Evolutionary conservation across 2,329 filamentous ascomycete species (phyloP).

Genomic region (Aspergillus fischeri): DNA sequence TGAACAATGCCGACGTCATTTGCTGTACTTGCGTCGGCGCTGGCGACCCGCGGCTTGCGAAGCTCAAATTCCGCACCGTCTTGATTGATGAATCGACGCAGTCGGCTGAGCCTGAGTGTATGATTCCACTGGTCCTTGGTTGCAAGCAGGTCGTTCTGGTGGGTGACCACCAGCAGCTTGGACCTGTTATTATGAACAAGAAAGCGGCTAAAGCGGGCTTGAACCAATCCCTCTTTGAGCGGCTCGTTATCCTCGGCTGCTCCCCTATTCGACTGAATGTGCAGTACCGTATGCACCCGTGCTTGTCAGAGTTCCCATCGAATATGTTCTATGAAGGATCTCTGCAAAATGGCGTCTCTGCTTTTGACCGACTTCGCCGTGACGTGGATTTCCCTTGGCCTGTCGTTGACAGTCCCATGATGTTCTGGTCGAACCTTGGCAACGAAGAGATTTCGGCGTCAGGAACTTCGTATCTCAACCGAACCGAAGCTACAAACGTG

Average conservation of each 20-base stretch:
- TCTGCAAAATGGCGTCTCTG: conserved; percentile 92
- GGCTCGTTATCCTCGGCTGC: conserved; percentile 85
- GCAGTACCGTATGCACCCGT: conserved; percentile 99
- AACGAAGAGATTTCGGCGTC: conserved; percentile 98
- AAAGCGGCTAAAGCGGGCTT: conserved; percentile 96
- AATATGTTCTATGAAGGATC: conserved; percentile 99
- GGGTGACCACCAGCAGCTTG: conserved; percentile 95
- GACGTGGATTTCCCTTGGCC: conserved; percentile 99
- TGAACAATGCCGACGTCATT: conserved; percentile 93
- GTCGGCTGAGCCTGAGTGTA: conserved; percentile 95
- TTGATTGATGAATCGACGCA: conserved; percentile 98
- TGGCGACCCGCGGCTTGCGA: conserved; percentile 87
- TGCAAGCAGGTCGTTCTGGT: conserved; percentile 99
- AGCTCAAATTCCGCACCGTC: conserved; percentile 98
- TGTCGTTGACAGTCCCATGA: conserved; percentile 90
- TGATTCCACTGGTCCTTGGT: conserved; percentile 94
- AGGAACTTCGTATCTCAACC: conserved; percentile 95
- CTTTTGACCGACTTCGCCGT: conserved; percentile 77
- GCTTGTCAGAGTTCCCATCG: conserved; percentile 92
- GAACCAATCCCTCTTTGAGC: conserved; percentile 97
- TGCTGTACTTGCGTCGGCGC: conserved; percentile 98
- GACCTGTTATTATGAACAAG: conserved; percentile 99
- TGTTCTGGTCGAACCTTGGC: conserved; percentile 99
- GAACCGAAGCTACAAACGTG: conserved; percentile 93
- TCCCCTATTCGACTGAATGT: conserved; percentile 91